A percentile compares a stretch with the other conserved stretches of the same genome.
Conservation (phyloP, 495 filamentous ascomycete species). For the Letharia columbiana region DNA sequence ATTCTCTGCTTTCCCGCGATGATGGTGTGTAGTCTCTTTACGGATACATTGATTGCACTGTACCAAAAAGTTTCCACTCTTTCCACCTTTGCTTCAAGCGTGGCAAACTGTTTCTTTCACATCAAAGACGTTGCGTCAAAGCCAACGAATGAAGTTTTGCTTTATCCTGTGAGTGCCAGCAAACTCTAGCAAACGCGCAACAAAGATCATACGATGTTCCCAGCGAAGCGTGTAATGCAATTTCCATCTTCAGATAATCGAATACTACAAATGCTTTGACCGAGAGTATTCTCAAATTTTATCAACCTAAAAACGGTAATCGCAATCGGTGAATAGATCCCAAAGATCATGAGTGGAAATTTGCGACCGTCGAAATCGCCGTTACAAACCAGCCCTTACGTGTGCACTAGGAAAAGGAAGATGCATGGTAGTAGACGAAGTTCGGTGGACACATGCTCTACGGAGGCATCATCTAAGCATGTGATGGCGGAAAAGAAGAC, state of each 20-base stretch:
- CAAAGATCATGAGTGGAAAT: not conserved
- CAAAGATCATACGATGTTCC: not conserved
- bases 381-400: not conserved
- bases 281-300: not conserved
- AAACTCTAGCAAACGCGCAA: not conserved
- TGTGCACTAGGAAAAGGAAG: not conserved
- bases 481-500: not conserved
- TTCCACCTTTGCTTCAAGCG: not conserved
- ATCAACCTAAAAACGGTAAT: not conserved
- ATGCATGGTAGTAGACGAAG: not conserved
- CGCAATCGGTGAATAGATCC: not conserved
- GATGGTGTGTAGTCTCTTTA: not conserved
- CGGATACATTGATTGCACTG: not conserved
- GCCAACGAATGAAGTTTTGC: not conserved
- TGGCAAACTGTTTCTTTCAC: constrained; percentile 3
- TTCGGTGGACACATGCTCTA: not conserved
- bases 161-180: constrained; percentile 1
- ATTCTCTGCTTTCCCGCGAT: not conserved
- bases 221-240: not conserved
- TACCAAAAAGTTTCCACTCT: not conserved
- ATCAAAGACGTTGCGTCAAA: not conserved
- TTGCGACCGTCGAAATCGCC: not conserved
- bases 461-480: not conserved
- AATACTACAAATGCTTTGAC: not conserved
- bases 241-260: not conserved